Evolutionary conservation across 768 basidiomycete species (phyloP), one percentile per base, ranked within the genome.

Genomic region (Obba rivulosa): DNA sequence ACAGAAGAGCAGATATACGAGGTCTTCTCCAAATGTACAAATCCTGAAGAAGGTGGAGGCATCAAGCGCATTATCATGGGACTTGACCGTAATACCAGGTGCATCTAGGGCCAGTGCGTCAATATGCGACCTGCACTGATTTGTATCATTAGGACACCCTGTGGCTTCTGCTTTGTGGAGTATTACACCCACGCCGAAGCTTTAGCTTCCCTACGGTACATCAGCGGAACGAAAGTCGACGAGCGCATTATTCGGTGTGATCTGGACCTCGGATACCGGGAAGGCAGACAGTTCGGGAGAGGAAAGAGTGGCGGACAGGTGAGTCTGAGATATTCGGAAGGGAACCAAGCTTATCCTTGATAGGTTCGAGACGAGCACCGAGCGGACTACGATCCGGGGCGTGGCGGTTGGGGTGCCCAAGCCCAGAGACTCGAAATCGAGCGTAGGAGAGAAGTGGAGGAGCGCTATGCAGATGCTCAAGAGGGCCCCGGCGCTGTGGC

Each of bases 171-270:
- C 70, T 97, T 93, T 57, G 94, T 94, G 49, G 90, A 92, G 64
- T 99, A 90, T 64, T 98, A 97, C 64, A 91, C 91, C 9, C 92
- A 97, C 61, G 75, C 83, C 4, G 94, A 98, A 67, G 95, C 96
- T 16, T 74, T 96, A 35, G 89, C 92, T 36, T 85, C 87, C 53
- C 84, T 98, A 80, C 83, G 87, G 41, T 94, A 96, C 66, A 81
- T 98, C 58, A 92, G 89, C 43, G 96, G 95, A n/a, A 93, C 94
- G 31, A 98, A 98, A 71, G 82, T 99, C 18, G 96, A 99, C 67
- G 96, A 99, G 69, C 87, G 96, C 28, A 91, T 99, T 58, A 95
- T 99, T 54, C 87, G 96, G 41, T 97, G 94, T 62, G 96, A 99
- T 72, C 72, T 99, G 61, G 96, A 99, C 72, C 75, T 93, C 22